phyloP scores from a whole-genome alignment of 1,284 basidiomycete species.

The Cryptococcus hybrid region DNA sequence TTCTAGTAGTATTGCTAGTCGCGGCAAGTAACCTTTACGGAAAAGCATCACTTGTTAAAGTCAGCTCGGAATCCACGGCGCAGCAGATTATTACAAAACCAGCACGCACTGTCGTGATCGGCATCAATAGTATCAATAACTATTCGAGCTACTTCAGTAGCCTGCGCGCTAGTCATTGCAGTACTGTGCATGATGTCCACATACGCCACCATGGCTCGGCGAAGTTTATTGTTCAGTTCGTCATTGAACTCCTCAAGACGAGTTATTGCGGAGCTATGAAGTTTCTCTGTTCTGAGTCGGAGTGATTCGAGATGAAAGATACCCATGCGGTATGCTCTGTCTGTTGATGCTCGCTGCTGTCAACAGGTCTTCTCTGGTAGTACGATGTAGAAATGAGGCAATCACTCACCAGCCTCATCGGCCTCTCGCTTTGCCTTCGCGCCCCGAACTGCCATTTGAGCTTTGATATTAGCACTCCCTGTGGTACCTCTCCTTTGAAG shows the following conservation, averaged over 20 bases:
- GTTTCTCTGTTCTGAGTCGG: slow-evolving; percentile 74
- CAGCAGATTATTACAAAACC: background rate
- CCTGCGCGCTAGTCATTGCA: slow-evolving; percentile 57
- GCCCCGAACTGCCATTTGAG: slow-evolving; percentile 58
- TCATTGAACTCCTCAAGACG: slow-evolving; percentile 76
- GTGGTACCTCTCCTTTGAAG: slow-evolving; percentile 18
- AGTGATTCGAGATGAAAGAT: slow-evolving; percentile 94
- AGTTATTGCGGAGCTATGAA: slow-evolving; percentile 74
- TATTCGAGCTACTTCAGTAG: slow-evolving; percentile 45
- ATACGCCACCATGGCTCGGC: slow-evolving; percentile 66
- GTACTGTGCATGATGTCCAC: slow-evolving; percentile 64
- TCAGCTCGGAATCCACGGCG: background rate
- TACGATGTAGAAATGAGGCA: background rate
- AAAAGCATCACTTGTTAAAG: slow-evolving; percentile 28
- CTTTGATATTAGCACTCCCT: slow-evolving; percentile 18
- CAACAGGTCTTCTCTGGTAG: background rate
- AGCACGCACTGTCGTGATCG: slow-evolving; percentile 63
- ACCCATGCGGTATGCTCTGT: slow-evolving; percentile 87
- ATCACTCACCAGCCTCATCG: slow-evolving; percentile 75
- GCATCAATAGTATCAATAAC: slow-evolving; percentile 66
- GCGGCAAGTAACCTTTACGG: slow-evolving; percentile 9
- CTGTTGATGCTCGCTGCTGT: slow-evolving; percentile 48
- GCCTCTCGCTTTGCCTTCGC: slow-evolving; percentile 83
- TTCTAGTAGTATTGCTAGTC: slow-evolving; percentile 17
- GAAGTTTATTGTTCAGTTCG: slow-evolving; percentile 67